Base-by-base conservation (phyloP, 2,329 filamentous ascomycete genomes). In the Ascochyta rabiei region DNA sequence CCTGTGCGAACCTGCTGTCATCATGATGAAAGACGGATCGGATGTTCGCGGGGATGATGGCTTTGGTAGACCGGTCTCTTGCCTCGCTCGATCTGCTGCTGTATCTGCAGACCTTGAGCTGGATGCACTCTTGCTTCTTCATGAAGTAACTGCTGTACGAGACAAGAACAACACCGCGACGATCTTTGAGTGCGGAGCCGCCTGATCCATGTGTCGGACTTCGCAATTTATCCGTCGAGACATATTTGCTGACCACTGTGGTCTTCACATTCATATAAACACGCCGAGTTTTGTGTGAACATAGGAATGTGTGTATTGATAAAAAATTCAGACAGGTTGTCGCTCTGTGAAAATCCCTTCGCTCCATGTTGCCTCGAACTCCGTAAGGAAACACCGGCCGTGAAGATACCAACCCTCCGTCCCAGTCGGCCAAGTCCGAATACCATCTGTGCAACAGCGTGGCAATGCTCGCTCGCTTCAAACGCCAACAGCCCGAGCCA, bases 161-260 rank as follows among this genome's bases (percentile, higher is more conserved):
- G 73, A 75, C 73, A 63, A 75, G 68, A 75, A 48, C 42, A 64
- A 73, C 18, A 46, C 33, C 44, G 63, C 69, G 71, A 72, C 70
- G 66, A 73, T 74, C 64, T 74, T 75, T 75, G 73, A 75, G 73
- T 75, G 74, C 73, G 72, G 62, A 61, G 56, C 70, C 71, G 67
- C 55, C 60, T 62, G 59, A 66, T 38, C 43, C 59, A 57, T 62
- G 63, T 71, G 68, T 63, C 65, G 71, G 62, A 57, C 61, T 70
- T 68, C 64, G 72, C 74, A 75, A 75, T 75, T 75, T 68, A 72
- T 74, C 65, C 56, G 71, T 74, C 70, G 70, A 63, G 60, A 75
- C 70, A 75, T 68, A 58, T 4, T n/a, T 19, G n/a, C 7, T 40
- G 12, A 15, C 18, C 10, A 12, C 40, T 7, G 6, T 23, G 1